Base-by-base conservation (phyloP, 108 stramenopile species). In the Nannochloropsis oceanica region DNA sequence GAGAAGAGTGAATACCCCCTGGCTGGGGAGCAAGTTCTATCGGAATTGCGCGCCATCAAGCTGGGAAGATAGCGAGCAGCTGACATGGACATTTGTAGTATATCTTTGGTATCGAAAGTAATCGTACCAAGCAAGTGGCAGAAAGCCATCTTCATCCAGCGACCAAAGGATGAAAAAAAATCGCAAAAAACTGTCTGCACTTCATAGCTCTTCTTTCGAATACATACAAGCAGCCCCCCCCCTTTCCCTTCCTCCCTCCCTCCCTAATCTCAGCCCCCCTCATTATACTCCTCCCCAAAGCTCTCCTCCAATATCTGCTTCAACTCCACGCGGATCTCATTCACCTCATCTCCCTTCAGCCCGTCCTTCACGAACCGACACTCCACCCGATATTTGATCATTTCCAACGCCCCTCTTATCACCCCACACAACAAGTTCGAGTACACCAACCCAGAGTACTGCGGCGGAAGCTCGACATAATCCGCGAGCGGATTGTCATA, bases 391-490 rank as follows among this genome's bases (percentile, higher is more conserved):
- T 12, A 22, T 44, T 81, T 86, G 42, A 98, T 92, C 92, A 95
- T 94, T 88, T 97, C 98, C 86, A 99, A 81, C 13, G 96, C 96
- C 18, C 98, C 98, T 24, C 95, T 91, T 42, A 97, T 92, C 14
- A 96, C 92, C 1, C 98, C 98, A 87, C 95, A 96, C 43, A 96
- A 93, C 43, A 99, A 43, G 85, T 96, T 95, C 3, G 91, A 93
- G 87, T 99, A 97, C 79, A 94, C 89, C 83, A 98, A 89, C 22
- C 89, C 89, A 22, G 89, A 83, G 88, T 94, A 93, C 43, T 87
- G 83, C 18, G 91, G 87, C 24, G 97, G 97, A 26, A 97, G 90
- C 83, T 97, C 97, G 81, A 98, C 97, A 92, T 97, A 97, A 11
- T 95, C 91, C 82, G 90, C 87, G 18, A 98, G 89, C 12, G 97